These are phyloP conservation scores for Brassica juncea DNA, from an alignment of 345 rosid species.

Conservation along the genomic window DNA sequence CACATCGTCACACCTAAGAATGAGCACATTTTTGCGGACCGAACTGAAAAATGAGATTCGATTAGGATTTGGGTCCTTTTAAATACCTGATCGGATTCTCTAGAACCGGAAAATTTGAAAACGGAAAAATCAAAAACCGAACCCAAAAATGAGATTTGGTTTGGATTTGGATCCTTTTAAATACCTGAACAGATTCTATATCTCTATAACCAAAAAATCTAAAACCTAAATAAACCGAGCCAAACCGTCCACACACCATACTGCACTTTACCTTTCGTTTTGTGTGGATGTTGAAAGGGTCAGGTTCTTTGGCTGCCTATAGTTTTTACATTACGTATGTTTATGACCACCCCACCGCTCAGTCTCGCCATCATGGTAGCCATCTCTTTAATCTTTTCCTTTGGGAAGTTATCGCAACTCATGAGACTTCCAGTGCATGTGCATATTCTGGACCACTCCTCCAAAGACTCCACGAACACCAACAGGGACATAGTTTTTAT, in stretches of 20 bases:
- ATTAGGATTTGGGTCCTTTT: conserved; percentile 71
- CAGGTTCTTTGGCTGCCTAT: conserved; percentile 90
- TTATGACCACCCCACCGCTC: conserved; percentile 88
- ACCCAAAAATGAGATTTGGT: no score
- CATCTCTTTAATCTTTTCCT: conserved; percentile 95
- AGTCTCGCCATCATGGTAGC: conserved; percentile 85
- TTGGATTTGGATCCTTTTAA: not conserved
- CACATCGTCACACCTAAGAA: no score
- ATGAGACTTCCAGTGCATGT: conserved; percentile 98
- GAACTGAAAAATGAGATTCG: conserved; percentile 31
- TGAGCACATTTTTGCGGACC: no score
- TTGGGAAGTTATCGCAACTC: conserved; percentile 94
- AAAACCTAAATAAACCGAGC: not conserved
- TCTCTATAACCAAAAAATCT: no score
- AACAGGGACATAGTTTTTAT: conserved; percentile 91
- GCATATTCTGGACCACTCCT: conserved; percentile 98
- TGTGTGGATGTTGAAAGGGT: conserved; percentile 90
- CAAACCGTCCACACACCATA: no score
- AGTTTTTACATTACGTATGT: conserved; percentile 84
- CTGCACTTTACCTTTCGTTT: conserved; percentile 70
- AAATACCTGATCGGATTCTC: no score
- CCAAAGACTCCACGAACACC: conserved; percentile 99
- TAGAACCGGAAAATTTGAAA: no score
- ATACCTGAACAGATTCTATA: no score
- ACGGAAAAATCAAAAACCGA: no score